A percentile compares a stretch with the other conserved stretches of the same genome.
Evolutionary conservation across 257 asterid species (phyloP).

Genomic region (Capsicum baccatum): DNA sequence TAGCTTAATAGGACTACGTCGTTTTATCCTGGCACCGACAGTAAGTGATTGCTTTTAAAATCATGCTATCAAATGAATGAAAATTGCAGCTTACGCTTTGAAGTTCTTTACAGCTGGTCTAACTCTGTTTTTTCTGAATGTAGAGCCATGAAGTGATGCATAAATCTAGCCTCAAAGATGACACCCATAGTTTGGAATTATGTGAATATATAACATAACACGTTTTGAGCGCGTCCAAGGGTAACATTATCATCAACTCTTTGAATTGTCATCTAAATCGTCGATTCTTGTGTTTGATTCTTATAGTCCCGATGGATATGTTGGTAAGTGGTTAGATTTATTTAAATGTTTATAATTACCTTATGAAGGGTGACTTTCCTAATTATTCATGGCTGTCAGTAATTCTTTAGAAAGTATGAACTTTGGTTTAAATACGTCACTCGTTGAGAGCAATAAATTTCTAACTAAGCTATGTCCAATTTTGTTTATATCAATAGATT

Average conservation of each 20-base stretch:
- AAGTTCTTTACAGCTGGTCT: conserved; percentile 30
- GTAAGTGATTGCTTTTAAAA: conserved; percentile 2
- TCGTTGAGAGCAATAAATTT: conserved; percentile 22
- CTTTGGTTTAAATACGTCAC: not conserved
- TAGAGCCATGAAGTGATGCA: conserved; percentile 34
- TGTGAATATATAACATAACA: conserved; percentile 35
- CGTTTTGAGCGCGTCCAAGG: conserved; percentile 42
- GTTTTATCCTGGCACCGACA: conserved; percentile 17
- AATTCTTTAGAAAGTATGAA: not conserved
- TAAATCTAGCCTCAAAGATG: conserved; percentile 33
- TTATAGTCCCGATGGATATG: conserved; percentile 39
- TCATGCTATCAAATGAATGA: conserved; percentile 16
- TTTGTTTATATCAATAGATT: conserved; percentile 22
- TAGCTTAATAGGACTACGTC: conserved; percentile 12
- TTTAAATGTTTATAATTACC: conserved; percentile 31
- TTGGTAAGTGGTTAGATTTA: conserved; percentile 40
- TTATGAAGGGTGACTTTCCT: conserved; percentile 17
- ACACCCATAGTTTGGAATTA: conserved; percentile 41
- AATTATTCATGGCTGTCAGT: not conserved
- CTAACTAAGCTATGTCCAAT: not conserved
- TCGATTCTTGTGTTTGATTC: conserved; percentile 35
- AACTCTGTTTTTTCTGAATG: conserved; percentile 31
- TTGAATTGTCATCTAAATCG: conserved; percentile 38
- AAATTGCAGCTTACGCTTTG: conserved; percentile 30
- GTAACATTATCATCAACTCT: conserved; percentile 37